These are phyloP conservation scores for Odontarrhena argentea DNA, from an alignment of 345 rosid genomes.

Conservation along the genomic window DNA sequence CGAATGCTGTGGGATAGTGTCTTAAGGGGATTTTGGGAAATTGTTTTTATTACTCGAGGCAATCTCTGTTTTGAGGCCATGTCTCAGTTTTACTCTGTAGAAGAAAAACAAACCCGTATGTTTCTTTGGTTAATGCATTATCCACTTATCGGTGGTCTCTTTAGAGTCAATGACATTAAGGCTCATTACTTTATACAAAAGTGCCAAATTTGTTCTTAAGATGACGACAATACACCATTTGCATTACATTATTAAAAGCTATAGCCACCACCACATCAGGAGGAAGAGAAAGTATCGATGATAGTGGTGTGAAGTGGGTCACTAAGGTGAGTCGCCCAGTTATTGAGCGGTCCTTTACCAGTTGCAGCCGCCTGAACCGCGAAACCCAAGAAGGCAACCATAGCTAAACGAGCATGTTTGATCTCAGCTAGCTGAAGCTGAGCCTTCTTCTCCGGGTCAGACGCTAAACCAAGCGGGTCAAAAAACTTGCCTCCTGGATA, in stretches of 20 bases:
- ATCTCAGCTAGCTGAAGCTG: slow-evolving; percentile 94
- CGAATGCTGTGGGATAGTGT: slow-evolving; percentile 31
- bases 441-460: slow-evolving; percentile 90
- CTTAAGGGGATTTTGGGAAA: slow-evolving; percentile 22
- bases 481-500: slow-evolving; percentile 89
- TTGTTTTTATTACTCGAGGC: slow-evolving; percentile 20
- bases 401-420: slow-evolving; percentile 97
- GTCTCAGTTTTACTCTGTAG: slow-evolving; percentile 17
- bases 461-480: slow-evolving; percentile 83
- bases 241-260: slow-evolving; percentile 13
- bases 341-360: slow-evolving; percentile 90
- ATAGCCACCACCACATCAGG: slow-evolving; percentile 12
- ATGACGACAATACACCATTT: slow-evolving; percentile 12
- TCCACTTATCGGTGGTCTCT: slow-evolving; percentile 36
- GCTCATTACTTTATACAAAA: slow-evolving; percentile 17
- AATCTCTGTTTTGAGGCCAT: slow-evolving; percentile 18
- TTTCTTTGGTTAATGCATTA: slow-evolving; percentile 15
- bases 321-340: slow-evolving; percentile 99
- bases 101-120: neutral
- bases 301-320: slow-evolving; percentile 99
- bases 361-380: slow-evolving; percentile 93
- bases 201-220: slow-evolving; percentile 19
- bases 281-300: slow-evolving; percentile 51
- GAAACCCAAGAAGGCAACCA: slow-evolving; percentile 88
- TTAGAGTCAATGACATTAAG: slow-evolving; percentile 17